Evolutionary conservation across 192 early-diverging fungal species (phyloP), one percentile per base, ranked within the genome.

Genomic region (Podochytrium sp.): DNA sequence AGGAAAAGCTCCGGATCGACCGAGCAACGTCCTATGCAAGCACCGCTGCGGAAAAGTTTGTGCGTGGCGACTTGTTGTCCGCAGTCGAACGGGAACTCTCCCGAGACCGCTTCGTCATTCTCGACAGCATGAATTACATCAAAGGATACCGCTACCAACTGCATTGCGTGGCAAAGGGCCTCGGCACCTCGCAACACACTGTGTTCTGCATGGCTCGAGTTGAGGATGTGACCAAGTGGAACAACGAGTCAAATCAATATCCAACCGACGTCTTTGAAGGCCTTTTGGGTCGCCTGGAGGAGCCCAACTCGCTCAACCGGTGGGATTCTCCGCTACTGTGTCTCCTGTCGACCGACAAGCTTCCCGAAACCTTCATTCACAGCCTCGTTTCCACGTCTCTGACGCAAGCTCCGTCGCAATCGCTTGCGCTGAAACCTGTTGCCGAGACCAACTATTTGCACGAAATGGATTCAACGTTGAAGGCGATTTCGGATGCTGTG

Each of bases 291-390:
- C 84, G 98, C 35, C 98, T 94, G 55, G 98, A 99, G 85, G 98
- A 99, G 64, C 97, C 96, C 33, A 93, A 97, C 69, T 85, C 86
- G 4, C 79, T 87, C 12, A 93, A 94, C 75, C 85, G 92, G 52
- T 99, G 98, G 98, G 98, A 99, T 79, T 90, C 94, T 1, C 98
- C 98, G 23, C 82, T 99, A n/a, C 96, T 97, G 68, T 93, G 93
- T 0, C 76, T 98, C 4, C 81, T 95, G 10, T 91, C 91, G 62
- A 84, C 90, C 27, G 94, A 95, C 40, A 65, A 68, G 7, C 90
- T 90, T 7, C 69, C 69, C 1, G 30, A 53, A 5, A 85, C 56
- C 6, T 49, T 56, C 70, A 42, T 74, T 29, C 69, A 42, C 75
- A 77, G n/a, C 10, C 25, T 71, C 20, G 56, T 71, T 3, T 56